Evolutionary conservation across 1,284 basidiomycete genomes (phyloP), one percentile per base, ranked within the genome.

Genomic region (Microbotryum saponariae): DNA sequence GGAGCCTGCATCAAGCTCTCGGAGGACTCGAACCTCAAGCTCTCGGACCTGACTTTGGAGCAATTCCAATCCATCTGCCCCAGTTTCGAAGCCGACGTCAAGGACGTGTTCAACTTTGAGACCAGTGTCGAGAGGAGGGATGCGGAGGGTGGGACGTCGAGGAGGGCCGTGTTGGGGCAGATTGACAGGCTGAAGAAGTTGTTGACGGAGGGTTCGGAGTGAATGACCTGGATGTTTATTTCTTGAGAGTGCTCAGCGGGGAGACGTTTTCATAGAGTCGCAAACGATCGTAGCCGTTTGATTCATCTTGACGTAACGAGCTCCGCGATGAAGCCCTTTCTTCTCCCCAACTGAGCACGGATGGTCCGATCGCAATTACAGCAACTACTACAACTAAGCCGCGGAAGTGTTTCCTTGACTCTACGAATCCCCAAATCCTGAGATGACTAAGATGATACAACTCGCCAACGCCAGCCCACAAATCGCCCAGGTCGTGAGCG

Each of bases 1-100:
- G 94, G 94, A 18, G 87, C 91, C 44, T 90, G 93, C 20, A 94
- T 98, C 59, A 91, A 92, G 4, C 81, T 97, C 45, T 93, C 94
- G 0, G 94, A 98, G 76, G 80, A 86, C 56, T 83, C 84, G 45
- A 81, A 83, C 67, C 87, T 87, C 72, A 86, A 88, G 71, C 81
- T 98, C 50, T 85, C 89, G 62, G 84, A 89, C 51, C 81, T 98
- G 60, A 82, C 85, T 1, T 79, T 93, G 54, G 77, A 83, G 31
- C 91, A 98, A 74, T 91, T 85, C 77, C 83, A 87, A 73, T 74
- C 76, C 20, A 79, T 98, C 65, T 85, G 84, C 69, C 81, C 82
- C 53, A 85, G 85, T 70, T 98, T 98, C 73, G 81, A 81, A 16
- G 84, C 87, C 47, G 92, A 97, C 74, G 74, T 76, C 62, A 79